A percentile compares a stretch with the other conserved stretches of the same genome.
Evolutionary conservation across 78 protist genomes (phyloP).

Genomic region (Planoprotostelium fungivorum): DNA sequence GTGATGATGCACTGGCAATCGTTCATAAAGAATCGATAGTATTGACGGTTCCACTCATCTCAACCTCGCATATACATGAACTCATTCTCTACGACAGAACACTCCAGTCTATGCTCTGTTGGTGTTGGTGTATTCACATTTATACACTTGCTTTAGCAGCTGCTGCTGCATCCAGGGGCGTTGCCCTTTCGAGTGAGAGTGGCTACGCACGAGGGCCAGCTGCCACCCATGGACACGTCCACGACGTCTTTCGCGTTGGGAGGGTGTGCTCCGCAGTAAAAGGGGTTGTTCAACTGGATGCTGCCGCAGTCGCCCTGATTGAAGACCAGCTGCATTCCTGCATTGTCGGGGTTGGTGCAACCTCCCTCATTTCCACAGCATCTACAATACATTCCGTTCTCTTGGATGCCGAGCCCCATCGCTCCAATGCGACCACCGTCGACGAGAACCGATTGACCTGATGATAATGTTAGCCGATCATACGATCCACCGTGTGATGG

Average conservation of each 20-base stretch:
- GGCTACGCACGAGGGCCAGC: not conserved
- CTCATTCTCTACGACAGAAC: too few species aligned
- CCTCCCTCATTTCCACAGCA: not conserved
- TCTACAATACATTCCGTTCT: constrained; percentile 1
- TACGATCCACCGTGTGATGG: not conserved
- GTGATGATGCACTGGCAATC: too few species aligned
- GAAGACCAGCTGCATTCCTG: constrained; percentile 4
- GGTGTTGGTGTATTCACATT: too few species aligned
- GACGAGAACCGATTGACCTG: not conserved
- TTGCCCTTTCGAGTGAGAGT: too few species aligned
- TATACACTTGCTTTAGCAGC: too few species aligned
- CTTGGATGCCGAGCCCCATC: not conserved
- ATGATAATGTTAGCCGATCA: not conserved
- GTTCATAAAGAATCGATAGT: too few species aligned
- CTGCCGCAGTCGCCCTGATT: not conserved
- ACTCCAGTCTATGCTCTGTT: too few species aligned
- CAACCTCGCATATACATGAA: too few species aligned
- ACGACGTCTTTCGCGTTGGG: not conserved
- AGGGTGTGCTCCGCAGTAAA: not conserved
- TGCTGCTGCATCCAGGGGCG: too few species aligned
- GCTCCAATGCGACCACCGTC: not conserved
- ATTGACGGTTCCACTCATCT: too few species aligned
- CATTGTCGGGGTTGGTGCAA: constrained; percentile 8
- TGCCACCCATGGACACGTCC: not conserved
- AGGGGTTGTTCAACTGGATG: not conserved